phyloP scores from a whole-genome alignment of 1,139 yeast genomes.

The Pichia sp. region DNA sequence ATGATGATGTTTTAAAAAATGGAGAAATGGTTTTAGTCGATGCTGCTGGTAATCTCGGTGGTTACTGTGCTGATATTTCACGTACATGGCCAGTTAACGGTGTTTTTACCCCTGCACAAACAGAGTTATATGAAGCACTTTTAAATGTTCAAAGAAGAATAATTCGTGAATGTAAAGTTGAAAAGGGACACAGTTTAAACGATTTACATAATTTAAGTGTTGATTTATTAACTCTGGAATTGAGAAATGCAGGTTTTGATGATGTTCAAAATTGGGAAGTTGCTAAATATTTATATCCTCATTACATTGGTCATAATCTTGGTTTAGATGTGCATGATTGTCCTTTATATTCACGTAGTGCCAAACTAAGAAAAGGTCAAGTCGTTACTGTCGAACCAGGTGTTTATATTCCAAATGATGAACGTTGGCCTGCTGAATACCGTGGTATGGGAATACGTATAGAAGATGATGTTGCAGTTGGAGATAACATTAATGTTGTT shows the following conservation, averaged over 20 bases:
- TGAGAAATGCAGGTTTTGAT: conserved; percentile 66
- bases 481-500: conserved; percentile 45
- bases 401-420: conserved; percentile 68
- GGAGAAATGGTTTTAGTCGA: conserved; percentile 89
- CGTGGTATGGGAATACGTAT: conserved; percentile 91
- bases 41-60: conserved; percentile 92
- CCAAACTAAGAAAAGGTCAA: conserved; percentile 50
- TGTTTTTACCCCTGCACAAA: conserved; percentile 69
- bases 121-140: conserved; percentile 83
- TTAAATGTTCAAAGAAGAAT: conserved; percentile 75
- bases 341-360: conserved; percentile 52
- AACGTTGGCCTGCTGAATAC: conserved; percentile 69
- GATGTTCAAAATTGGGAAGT: conserved; percentile 46
- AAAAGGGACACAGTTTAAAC: conserved; percentile 51
- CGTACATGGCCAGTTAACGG: conserved; percentile 89
- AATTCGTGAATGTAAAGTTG: conserved; percentile 58
- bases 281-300: conserved; percentile 67
- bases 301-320: conserved; percentile 90
- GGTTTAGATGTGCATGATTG: conserved; percentile 92
- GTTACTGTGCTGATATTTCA: conserved; percentile 93
- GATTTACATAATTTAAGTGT: conserved; percentile 74
- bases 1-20: conserved; percentile 67
- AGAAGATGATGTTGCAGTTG: conserved; percentile 87
- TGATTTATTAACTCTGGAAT: conserved; percentile 50
- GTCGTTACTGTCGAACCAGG: conserved; percentile 96